Evolutionary conservation across 1,284 basidiomycete species (phyloP), one percentile per base, ranked within the genome.

Genomic region (Peniophora sp.): DNA sequence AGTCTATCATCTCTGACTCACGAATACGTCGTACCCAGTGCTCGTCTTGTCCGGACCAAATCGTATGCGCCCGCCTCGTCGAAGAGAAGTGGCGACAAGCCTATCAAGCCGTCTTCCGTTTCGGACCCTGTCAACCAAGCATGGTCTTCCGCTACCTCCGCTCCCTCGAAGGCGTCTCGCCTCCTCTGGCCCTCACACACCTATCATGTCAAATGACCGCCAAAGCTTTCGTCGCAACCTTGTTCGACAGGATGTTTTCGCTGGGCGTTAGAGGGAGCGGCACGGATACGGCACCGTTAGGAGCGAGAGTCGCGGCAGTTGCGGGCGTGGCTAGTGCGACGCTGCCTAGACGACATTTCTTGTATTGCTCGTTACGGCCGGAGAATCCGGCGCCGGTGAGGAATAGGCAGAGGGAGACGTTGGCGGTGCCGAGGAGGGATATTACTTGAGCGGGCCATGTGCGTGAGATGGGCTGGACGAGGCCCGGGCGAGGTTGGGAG

Each of bases 71-170:
- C 17, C 77, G 82, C n/a, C 69, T 88, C n/a, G 76, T 97, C 8
- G 92, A 96, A 61, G 94, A 96, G 55, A 94, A 94, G 64, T 97
- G 93, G 92, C 73, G 83, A 41, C 86, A 89, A 60, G 92, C 91
- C 0, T 94, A 95, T 61, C 78, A 83, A 49, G 81, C 90, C 14
- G 86, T 92, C 16, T 92, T 92, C 63, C 79, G 92, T 44, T 96
- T 93, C 65, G 92, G 85, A 22, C 87, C 85, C 11, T 91, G 85
- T 54, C 91, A 92, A 67, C 91, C 90, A 0, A 89, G 85, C 17
- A 89, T 94, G 81, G 89, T 95, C 19, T 94, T 89, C 66, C 86
- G 89, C 27, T 91, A 89, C 66, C 75, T 92, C 36, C 81, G 90
- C 44, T 84, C 82, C 59, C 71, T 92, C 12, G 89, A 92, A 63